phyloP scores from a whole-genome alignment of 2,329 filamentous ascomycete genomes.

The Fusarium compactum region DNA sequence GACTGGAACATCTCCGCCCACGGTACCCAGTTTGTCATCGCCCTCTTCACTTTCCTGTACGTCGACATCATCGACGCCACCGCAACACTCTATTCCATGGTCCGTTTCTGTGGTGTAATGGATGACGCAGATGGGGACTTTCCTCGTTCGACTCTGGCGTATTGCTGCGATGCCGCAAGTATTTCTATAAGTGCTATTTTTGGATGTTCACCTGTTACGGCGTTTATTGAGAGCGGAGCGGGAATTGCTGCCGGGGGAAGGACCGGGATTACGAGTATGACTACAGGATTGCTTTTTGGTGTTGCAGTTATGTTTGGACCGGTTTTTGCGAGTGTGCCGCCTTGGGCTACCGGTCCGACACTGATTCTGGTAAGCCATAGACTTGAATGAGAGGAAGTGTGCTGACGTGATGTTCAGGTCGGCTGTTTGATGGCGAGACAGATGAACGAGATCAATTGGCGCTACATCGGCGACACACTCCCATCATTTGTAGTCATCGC shows the following conservation, averaged over 20 bases:
- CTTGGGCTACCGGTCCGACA: constrained; percentile 81
- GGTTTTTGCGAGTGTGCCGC: constrained; percentile 77
- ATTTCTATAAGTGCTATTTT: constrained; percentile 76
- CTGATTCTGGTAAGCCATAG: constrained; percentile 66
- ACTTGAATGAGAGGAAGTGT: too few relatives aligned
- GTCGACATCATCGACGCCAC: constrained; percentile 81
- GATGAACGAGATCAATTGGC: constrained; percentile 84
- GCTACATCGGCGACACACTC: constrained; percentile 80
- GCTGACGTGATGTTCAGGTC: constrained; percentile 55
- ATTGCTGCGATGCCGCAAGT: constrained; percentile 72
- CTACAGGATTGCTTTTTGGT: constrained; percentile 74
- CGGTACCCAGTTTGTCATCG: constrained; percentile 78
- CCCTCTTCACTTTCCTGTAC: constrained; percentile 79
- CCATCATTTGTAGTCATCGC: constrained; percentile 83
- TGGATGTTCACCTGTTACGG: constrained; percentile 75
- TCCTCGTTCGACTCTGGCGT: constrained; percentile 81
- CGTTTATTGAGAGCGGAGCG: constrained; percentile 77
- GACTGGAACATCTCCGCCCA: constrained; percentile 75
- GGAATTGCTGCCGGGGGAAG: constrained; percentile 78
- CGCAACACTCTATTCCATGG: constrained; percentile 79
- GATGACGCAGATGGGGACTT: constrained; percentile 76
- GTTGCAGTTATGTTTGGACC: constrained; percentile 77
- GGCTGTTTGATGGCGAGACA: constrained; percentile 82
- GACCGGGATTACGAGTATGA: constrained; percentile 75
- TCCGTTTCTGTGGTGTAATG: constrained; percentile 73